Conservation (phyloP, 116 monocot genomes). For the Dioscorea cayenensis region DNA sequence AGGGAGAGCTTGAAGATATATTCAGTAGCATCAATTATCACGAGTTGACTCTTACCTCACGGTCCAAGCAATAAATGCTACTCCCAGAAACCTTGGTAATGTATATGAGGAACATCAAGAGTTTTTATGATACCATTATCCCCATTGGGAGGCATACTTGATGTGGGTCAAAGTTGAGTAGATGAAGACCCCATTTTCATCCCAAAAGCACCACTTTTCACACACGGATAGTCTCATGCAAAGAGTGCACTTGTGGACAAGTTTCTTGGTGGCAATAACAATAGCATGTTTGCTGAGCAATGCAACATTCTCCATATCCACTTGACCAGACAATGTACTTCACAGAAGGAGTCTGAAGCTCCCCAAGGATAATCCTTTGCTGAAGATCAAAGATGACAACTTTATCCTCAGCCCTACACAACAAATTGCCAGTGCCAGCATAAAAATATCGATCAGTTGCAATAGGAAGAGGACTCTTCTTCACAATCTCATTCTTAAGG, state of each 20-base stretch:
- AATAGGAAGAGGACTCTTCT: constrained; percentile 17
- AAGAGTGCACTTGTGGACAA: constrained; percentile 11
- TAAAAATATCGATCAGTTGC: constrained; percentile 23
- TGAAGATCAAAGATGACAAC: constrained; percentile 25
- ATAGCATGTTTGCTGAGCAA: constrained; percentile 19
- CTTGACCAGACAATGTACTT: constrained; percentile 23
- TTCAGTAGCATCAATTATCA: constrained; percentile 16
- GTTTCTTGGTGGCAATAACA: constrained; percentile 20
- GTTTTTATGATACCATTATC: constrained; percentile 20
- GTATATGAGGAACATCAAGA: constrained; percentile 15
- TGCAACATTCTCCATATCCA: constrained; percentile 27
- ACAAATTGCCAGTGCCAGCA: constrained; percentile 21
- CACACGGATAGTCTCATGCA: constrained; percentile 24
- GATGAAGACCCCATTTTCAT: constrained; percentile 23
- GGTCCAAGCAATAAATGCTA: constrained; percentile 18
- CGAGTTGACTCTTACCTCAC: constrained; percentile 12
- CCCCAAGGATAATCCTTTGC: constrained; percentile 20
- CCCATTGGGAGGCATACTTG: constrained; percentile 25
- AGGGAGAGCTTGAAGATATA: constrained; percentile 24
- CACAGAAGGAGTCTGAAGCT: constrained; percentile 19
- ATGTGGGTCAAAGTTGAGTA: constrained; percentile 20
- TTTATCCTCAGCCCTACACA: constrained; percentile 20
- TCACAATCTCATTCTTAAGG: constrained; percentile 23
- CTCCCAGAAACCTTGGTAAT: constrained; percentile 14
- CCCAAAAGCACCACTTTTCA: constrained; percentile 27